A percentile compares a stretch with the other conserved stretches of the same genome.
These are phyloP conservation scores for Orbilia javanica DNA, from an alignment of 2,329 filamentous ascomycete species.

Conservation along the genomic window DNA sequence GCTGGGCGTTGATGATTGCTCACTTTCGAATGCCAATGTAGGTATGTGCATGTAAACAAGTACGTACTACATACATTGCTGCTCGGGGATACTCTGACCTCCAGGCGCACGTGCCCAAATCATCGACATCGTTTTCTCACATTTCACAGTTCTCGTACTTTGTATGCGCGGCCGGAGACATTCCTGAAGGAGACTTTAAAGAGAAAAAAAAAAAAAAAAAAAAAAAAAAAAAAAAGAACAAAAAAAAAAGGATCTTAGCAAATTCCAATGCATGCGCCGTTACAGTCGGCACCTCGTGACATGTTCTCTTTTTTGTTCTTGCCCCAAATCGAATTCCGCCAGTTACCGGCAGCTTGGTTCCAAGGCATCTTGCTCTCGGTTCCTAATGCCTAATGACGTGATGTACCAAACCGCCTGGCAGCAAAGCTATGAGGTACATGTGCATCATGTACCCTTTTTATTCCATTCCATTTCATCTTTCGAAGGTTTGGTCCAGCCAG, in stretches of 20 bases:
- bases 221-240: no score
- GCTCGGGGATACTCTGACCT: constrained; percentile 29
- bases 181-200: constrained; percentile 22
- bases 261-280: constrained; percentile 1
- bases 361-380: constrained; percentile 37
- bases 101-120: constrained; percentile 42
- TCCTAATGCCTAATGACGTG: constrained; percentile 52
- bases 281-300: constrained; percentile 33
- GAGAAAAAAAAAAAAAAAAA: no score
- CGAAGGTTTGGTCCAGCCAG: background rate
- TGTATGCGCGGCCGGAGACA: constrained; percentile 27
- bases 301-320: constrained; percentile 16
- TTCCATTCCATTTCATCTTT: background rate
- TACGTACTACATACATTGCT: background rate
- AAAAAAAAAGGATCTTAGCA: background rate
- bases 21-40: no score
- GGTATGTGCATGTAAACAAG: no score
- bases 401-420: constrained; percentile 40
- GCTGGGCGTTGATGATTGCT: constrained; percentile 11
- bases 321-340: constrained; percentile 40
- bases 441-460: background rate
- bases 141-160: background rate
- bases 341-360: constrained; percentile 58
- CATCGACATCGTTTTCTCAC: background rate
- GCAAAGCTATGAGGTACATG: constrained; percentile 39